phyloP scores from a whole-genome alignment of 2,329 filamentous ascomycete species.

The Ophiostoma fasciatum region DNA sequence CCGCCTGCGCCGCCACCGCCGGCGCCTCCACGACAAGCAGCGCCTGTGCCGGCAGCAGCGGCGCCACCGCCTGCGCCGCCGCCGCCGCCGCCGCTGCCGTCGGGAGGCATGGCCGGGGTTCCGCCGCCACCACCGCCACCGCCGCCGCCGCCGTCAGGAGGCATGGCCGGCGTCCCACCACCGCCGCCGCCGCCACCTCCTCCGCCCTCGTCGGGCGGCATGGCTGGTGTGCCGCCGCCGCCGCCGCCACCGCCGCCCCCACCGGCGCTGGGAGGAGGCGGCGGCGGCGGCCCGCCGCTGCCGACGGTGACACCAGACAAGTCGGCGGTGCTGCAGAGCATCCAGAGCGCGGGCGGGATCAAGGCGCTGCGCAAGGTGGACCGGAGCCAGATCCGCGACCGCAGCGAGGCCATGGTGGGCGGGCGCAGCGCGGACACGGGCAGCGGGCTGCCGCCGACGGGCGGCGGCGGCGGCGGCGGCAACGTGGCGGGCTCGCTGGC shows the following conservation, averaged over 20 bases:
- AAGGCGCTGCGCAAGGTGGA: conserved; percentile 63
- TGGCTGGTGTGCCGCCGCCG: conserved; percentile 22
- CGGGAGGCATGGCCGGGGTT: no score
- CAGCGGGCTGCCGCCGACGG: no score
- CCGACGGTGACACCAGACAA: conserved; percentile 31
- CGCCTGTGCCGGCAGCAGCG: no score
- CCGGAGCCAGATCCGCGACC: conserved; percentile 52
- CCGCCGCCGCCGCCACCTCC: conserved; percentile 17
- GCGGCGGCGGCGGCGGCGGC: conserved; percentile 36
- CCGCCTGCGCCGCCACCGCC: conserved; percentile 21
- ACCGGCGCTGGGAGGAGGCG: conserved; percentile 20
- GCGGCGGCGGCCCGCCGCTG: conserved; percentile 29
- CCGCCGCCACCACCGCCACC: conserved; percentile 24
- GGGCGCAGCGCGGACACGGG: conserved; percentile 27
- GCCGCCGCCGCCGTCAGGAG: background rate
- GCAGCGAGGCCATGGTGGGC: conserved; percentile 50
- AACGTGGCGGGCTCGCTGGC: conserved; percentile 68
- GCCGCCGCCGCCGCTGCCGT: background rate
- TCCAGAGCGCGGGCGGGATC: conserved; percentile 54
- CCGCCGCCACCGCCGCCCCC: conserved; percentile 32
- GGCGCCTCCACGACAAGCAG: conserved; percentile 10
- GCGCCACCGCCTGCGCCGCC: background rate
- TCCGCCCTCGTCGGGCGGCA: conserved; percentile 19
- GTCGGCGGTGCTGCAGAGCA: conserved; percentile 52
- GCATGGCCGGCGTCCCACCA: background rate